A percentile compares a stretch with the other conserved stretches of the same genome.
Evolutionary conservation across 163 green algal species (phyloP).

Genomic region (Coccomyxa subellipsoidea): DNA sequence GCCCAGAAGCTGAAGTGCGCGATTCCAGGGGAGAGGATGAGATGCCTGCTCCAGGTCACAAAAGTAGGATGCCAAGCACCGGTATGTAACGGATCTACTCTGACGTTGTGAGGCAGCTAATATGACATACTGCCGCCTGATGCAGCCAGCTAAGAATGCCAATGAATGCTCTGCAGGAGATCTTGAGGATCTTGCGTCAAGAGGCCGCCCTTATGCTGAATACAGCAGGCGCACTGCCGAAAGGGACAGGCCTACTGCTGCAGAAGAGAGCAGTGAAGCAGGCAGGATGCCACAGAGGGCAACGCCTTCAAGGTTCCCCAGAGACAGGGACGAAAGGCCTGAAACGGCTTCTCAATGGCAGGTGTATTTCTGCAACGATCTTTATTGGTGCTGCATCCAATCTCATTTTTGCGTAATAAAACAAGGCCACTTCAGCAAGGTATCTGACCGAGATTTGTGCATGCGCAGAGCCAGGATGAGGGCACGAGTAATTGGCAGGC

Average conservation of each 20-base stretch:
- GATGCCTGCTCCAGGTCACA: not conserved
- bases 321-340: no score
- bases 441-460: not conserved
- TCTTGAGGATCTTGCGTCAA: not conserved
- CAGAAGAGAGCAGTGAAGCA: not conserved
- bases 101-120: not conserved
- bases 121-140: not conserved
- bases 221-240: not conserved
- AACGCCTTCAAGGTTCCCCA: no score
- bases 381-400: no score
- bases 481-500: not conserved
- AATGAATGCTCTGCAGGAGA: not conserved
- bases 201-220: not conserved
- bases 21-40: not conserved
- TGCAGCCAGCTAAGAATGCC: not conserved
- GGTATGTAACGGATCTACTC: not conserved
- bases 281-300: not conserved
- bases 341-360: not conserved
- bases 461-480: not conserved
- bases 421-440: no score
- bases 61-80: not conserved
- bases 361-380: not conserved
- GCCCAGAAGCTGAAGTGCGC: not conserved
- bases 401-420: no score
- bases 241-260: not conserved